Evolutionary conservation across 345 rosid genomes (phyloP), one percentile per base, ranked within the genome.

Genomic region (Psidium guajava): DNA sequence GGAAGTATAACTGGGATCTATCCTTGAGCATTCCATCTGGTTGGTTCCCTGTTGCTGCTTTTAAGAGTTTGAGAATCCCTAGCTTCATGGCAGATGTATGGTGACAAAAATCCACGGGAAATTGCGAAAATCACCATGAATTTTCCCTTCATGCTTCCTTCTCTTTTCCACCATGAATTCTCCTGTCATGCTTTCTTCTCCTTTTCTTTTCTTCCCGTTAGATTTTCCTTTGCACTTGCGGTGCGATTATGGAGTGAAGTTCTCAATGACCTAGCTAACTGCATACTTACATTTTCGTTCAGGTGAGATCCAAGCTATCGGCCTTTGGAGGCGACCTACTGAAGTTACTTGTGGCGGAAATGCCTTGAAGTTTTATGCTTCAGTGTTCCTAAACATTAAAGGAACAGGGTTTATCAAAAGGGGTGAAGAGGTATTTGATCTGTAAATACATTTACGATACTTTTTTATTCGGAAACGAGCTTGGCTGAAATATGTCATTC

Each of bases 331-430:
- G 98, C 83, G 98, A 50, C 99, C 99, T 40, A 86, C 92, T 52
- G 99, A 98, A 92, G 99, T 98, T 86, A 98, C 99, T 0, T 98
- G 99, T 83, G 99, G 99, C 52, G 98, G 99, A 83, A 98, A 98
- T 92, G 99, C 99, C 87, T 87, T 98, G 88, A 98, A 98, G 92
- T 96, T 98, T 86, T 96, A 98, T 90, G 98, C 99, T 89, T 98
- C 99, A 22, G 93, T 96, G 89, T 97, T 98, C 85, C 88, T 98
- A 83, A 94, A 92, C 89, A 91, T 98, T 61, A 91, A 83, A 89
- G 94, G 95, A 91, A 90, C 86, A 8, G 98, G 95, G 82, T 80
- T 93, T 25, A 50, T 98, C 88, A 98, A 98, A 93, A 94, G 91
- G 89, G 96, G 96, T 11, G 99, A 96, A 90, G 99, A 96, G 95